Base-by-base conservation (phyloP, 371 early-diverging fungal genomes). In the Nematocida ausubeli region DNA sequence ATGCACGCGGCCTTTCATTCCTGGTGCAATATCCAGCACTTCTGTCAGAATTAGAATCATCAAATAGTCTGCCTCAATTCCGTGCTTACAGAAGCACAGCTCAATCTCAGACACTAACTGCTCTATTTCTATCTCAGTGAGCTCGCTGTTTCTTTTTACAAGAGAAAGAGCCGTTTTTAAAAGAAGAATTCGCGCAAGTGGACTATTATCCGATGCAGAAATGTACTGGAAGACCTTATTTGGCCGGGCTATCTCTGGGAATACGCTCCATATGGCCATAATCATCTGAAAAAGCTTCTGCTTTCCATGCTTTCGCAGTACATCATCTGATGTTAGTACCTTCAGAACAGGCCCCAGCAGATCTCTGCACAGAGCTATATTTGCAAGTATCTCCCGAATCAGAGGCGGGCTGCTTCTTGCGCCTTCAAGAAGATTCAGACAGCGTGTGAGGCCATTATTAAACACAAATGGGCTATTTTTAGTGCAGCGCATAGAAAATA, bases 381-480 rank as follows among this genome's bases (percentile, higher is more conserved):
- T 26, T 14, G 65, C 34, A 34, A 72, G 65, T 63, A 72, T 39
- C 56, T 72, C 73, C 19, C 49, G 5, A 22, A 62, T 6, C 3
- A 72, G 26, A 50, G 47, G 30, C 19, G 64, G 32, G 42, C 47
- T 72, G 51, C 63, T 64, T 22, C 47, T 37, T 26, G 28, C 50
- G 9, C 42, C n/a, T 9, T 50, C 51, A 22, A 64, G 54, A 7
- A 72, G 37, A 22, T 64, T 37, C 26, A 72, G 42, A 26, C 52
- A 60, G 49, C 54, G 16, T 7, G 65, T 72, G 6, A 72, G 47
- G 5, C 14, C 52, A 47, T 72, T 64, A 16, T 24, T 40, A 28
- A 50, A 72, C 4, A 26, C 54, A 64, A 72, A 72, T n/a, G 60
- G 60, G 37, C 60, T 60, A 35, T 37, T 60, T 24, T 60, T 60